Conservation (phyloP, 2,329 filamentous ascomycete genomes). For the Fusarium udum region DNA sequence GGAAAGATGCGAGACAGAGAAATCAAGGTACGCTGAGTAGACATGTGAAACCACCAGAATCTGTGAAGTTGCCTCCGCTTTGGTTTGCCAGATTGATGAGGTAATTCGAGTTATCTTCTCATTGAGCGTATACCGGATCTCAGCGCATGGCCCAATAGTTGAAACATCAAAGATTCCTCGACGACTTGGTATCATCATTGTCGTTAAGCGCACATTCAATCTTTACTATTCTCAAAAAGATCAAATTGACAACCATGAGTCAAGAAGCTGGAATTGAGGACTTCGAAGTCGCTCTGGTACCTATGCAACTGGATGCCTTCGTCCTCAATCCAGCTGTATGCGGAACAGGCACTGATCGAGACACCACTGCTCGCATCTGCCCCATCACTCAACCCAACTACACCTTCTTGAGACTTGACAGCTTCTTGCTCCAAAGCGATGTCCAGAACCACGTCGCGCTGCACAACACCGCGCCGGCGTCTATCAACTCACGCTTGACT, state of each 20-base stretch:
- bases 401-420: constrained; percentile 52
- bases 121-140: not conserved
- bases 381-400: constrained; percentile 60
- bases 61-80: rapidly evolving
- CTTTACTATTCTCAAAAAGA: not conserved
- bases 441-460: constrained; percentile 50
- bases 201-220: not conserved
- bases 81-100: not conserved
- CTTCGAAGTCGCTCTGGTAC: constrained; percentile 28
- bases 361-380: constrained; percentile 43
- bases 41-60: not conserved
- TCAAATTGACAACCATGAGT: not conserved
- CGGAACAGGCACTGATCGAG: constrained; percentile 25
- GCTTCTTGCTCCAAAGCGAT: constrained; percentile 50
- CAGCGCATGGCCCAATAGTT: not conserved
- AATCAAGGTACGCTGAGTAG: not conserved
- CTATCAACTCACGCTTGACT: constrained; percentile 48
- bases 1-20: not conserved
- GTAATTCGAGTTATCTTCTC: not conserved
- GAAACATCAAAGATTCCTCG: not conserved
- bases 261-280: not conserved
- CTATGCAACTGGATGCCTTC: constrained; percentile 48
- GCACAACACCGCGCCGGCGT: constrained; percentile 46
- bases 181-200: rapidly evolving
- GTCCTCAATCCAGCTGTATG: constrained; percentile 45